Evolutionary conservation across 495 filamentous ascomycete species (phyloP).

Genomic region (Trichoderma virens): DNA sequence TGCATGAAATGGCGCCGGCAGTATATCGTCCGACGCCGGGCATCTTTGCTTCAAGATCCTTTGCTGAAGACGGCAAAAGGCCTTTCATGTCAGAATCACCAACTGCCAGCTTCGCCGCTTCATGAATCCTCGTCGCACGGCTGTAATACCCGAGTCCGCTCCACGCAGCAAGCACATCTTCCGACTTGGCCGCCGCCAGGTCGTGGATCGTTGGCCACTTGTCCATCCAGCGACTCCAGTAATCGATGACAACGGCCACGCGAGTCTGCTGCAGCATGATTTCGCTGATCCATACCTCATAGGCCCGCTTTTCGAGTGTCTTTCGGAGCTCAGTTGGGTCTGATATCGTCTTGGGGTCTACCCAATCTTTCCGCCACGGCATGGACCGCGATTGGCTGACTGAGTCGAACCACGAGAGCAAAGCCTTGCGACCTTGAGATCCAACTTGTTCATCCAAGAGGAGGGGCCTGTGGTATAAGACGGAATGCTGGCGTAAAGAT

Average conservation of each 20-base stretch:
- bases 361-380: constrained; percentile 42
- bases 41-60: constrained; percentile 24
- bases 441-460: constrained; percentile 24
- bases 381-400: constrained; percentile 29
- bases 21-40: constrained; percentile 41
- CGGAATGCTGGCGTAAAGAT: constrained; percentile 17
- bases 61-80: constrained; percentile 25
- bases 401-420: constrained; percentile 35
- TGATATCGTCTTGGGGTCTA: constrained; percentile 17
- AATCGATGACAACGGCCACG: constrained; percentile 34
- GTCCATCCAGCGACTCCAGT: constrained; percentile 40
- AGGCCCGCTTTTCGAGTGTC: constrained; percentile 32
- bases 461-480: constrained; percentile 33
- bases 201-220: constrained; percentile 31
- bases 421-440: constrained; percentile 17
- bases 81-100: constrained; percentile 18
- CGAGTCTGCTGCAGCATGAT: constrained; percentile 46
- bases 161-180: constrained; percentile 34
- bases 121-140: constrained; percentile 32
- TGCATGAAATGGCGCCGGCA: constrained; percentile 37
- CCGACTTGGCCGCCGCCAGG: constrained; percentile 27
- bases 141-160: constrained; percentile 39
- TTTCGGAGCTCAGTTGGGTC: constrained; percentile 14
- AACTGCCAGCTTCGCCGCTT: constrained; percentile 30
- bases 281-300: constrained; percentile 45